These are phyloP conservation scores for Microbotryum intermedium DNA, from an alignment of 1,284 basidiomycete genomes.

Conservation along the genomic window DNA sequence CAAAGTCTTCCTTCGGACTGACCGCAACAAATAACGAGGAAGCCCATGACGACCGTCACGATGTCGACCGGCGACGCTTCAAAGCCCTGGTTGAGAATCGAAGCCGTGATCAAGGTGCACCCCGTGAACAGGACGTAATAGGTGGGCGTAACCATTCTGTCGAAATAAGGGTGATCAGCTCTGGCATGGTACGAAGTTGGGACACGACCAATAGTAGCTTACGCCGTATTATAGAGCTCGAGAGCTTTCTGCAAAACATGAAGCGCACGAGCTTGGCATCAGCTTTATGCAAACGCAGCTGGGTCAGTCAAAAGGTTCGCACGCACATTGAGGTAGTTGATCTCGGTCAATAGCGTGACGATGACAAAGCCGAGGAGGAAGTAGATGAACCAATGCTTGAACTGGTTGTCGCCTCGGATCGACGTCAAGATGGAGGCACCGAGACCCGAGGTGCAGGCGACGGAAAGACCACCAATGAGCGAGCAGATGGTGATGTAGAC, in stretches of 20 bases:
- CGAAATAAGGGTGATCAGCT: too few species aligned
- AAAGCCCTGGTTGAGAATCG: constrained; percentile 82
- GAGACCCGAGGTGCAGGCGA: constrained; percentile 89
- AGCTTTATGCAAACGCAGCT: too few species aligned
- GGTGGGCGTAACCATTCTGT: constrained; percentile 61
- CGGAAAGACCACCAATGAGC: constrained; percentile 91
- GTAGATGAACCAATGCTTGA: constrained; percentile 50
- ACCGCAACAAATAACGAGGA: constrained; percentile 57
- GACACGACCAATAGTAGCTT: constrained; percentile 50
- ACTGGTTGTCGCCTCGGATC: constrained; percentile 75
- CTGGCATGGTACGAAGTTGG: too few species aligned
- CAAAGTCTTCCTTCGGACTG: background rate
- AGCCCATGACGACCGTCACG: constrained; percentile 79
- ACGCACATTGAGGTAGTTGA: constrained; percentile 74
- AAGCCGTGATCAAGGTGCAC: constrained; percentile 38
- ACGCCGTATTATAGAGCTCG: constrained; percentile 83
- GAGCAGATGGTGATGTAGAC: constrained; percentile 92
- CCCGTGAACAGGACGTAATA: constrained; percentile 60
- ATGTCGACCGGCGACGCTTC: constrained; percentile 63
- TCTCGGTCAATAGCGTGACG: constrained; percentile 75
- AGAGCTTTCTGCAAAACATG: constrained; percentile 56
- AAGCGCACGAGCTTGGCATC: too few species aligned
- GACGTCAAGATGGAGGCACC: constrained; percentile 83
- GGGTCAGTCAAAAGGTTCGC: too few species aligned
- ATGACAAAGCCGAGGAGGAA: constrained; percentile 68